Evolutionary conservation across 1,139 yeast genomes (phyloP).

Genomic region (Yamadazyma conglobata): DNA sequence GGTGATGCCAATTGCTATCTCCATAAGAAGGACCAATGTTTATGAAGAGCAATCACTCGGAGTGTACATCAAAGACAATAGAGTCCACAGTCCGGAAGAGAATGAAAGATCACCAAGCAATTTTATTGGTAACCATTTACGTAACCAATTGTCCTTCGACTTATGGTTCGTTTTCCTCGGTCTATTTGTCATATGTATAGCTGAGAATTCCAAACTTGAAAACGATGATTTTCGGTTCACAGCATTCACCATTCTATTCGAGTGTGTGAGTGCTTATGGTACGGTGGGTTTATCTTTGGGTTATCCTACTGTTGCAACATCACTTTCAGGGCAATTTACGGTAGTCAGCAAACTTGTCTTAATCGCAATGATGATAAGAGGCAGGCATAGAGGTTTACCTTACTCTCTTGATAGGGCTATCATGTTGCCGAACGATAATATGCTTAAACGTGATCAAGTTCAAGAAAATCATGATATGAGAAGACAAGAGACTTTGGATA

Average conservation of each 20-base stretch:
- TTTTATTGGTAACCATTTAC: conserved; percentile 81
- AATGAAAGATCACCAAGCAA: conserved; percentile 45
- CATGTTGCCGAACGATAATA: conserved; percentile 71
- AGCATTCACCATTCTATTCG: conserved; percentile 75
- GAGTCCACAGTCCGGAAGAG: conserved; percentile 23
- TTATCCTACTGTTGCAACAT: conserved; percentile 60
- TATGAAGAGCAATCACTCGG: conserved; percentile 97
- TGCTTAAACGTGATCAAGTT: conserved; percentile 63
- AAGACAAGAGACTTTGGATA: conserved; percentile 31
- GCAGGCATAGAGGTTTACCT: conserved; percentile 96
- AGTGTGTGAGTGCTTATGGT: conserved; percentile 91
- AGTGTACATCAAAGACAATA: conserved; percentile 51
- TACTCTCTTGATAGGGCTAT: conserved; percentile 92
- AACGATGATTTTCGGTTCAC: conserved; percentile 49
- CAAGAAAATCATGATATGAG: conserved; percentile 57
- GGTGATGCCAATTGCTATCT: conserved; percentile 91
- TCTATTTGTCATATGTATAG: conserved; percentile 77
- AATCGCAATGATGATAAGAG: conserved; percentile 87
- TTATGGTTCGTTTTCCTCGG: conserved; percentile 92
- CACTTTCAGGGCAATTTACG: conserved; percentile 71
- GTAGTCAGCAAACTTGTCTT: conserved; percentile 77
- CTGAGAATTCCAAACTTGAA: conserved; percentile 67
- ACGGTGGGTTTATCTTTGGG: conserved; percentile 93
- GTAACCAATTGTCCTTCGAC: conserved; percentile 90
- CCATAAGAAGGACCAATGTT: conserved; percentile 93